Percentiles rank a stretch among this genome's conserved stretches.
phyloP scores from a whole-genome alignment of 2,329 filamentous ascomycete species.

The Penicillium sp. region DNA sequence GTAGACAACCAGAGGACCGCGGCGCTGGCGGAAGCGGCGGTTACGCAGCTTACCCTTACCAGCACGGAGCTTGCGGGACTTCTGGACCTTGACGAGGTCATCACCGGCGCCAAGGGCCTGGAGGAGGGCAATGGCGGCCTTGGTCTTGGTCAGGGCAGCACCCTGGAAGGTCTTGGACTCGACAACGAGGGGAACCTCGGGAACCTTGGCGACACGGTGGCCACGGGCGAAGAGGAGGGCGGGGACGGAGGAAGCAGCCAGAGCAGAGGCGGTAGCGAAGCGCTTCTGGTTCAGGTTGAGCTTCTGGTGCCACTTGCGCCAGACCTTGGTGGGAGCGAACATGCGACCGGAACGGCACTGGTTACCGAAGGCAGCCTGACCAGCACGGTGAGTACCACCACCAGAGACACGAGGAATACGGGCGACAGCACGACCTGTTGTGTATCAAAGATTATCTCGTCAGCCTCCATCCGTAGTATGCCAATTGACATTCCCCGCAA shows the following conservation, averaged over 20 bases:
- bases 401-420: conserved; percentile 99
- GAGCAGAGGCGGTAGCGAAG: conserved; percentile 95
- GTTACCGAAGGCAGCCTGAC: conserved; percentile 99
- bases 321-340: conserved; percentile 99
- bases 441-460: conserved; percentile 16
- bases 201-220: conserved; percentile 87
- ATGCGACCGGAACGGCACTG: conserved; percentile 99
- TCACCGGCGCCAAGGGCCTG: conserved; percentile 86
- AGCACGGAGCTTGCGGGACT: conserved; percentile 93
- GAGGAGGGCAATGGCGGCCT: conserved; percentile 81
- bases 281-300: conserved; percentile 98
- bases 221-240: conserved; percentile 95
- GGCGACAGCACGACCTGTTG: conserved; percentile 90
- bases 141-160: conserved; percentile 81
- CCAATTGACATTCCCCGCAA: not conserved
- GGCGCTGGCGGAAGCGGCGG: conserved; percentile 95
- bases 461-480: not conserved
- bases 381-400: conserved; percentile 99
- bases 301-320: conserved; percentile 99
- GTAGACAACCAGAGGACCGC: conserved; percentile 97
- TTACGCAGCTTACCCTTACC: conserved; percentile 99
- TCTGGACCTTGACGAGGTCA: conserved; percentile 94
- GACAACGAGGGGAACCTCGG: conserved; percentile 96
- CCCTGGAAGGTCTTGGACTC: conserved; percentile 85
- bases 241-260: conserved; percentile 93